Conservation (phyloP, 2,329 filamentous ascomycete genomes). For the Fusarium beomiforme region DNA sequence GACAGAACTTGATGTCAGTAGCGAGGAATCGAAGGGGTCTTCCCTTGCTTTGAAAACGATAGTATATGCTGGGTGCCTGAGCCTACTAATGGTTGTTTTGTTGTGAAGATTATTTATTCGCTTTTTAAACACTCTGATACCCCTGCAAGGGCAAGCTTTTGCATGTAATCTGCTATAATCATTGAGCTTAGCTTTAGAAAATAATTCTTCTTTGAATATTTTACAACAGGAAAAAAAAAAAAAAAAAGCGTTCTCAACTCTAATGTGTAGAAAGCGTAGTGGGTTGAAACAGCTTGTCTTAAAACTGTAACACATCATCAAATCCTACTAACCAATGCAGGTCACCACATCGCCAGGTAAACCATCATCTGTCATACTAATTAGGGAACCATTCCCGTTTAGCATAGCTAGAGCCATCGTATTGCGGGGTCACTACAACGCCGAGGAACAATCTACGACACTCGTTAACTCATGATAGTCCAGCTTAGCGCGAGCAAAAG, state of each 20-base stretch:
- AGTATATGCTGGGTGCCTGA: conserved; percentile 3
- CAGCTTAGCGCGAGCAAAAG: background rate
- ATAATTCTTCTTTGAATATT: background rate
- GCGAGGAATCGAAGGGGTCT: conserved; percentile 14
- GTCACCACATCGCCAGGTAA: conserved; percentile 38
- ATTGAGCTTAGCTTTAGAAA: background rate
- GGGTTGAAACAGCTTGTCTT: background rate
- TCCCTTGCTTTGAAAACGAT: background rate
- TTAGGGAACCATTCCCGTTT: conserved; percentile 13
- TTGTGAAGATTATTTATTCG: background rate
- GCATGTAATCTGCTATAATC: background rate
- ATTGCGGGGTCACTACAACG: conserved; percentile 30
- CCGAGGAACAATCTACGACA: conserved; percentile 4
- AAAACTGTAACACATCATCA: background rate
- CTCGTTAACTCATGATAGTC: conserved; percentile 5
- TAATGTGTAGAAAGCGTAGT: background rate
- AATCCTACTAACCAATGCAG: conserved; percentile 41
- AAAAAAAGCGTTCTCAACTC: too few species aligned
- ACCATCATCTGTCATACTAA: conserved; percentile 20
- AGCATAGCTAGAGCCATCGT: background rate
- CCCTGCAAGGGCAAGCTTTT: background rate
- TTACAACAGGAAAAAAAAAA: too few species aligned
- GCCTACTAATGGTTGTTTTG: conserved; percentile 1
- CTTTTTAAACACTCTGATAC: background rate
- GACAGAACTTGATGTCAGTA: conserved; percentile 51